phyloP scores from a whole-genome alignment of 2,329 filamentous ascomycete species.

The Gaeumannomyces sp. region DNA sequence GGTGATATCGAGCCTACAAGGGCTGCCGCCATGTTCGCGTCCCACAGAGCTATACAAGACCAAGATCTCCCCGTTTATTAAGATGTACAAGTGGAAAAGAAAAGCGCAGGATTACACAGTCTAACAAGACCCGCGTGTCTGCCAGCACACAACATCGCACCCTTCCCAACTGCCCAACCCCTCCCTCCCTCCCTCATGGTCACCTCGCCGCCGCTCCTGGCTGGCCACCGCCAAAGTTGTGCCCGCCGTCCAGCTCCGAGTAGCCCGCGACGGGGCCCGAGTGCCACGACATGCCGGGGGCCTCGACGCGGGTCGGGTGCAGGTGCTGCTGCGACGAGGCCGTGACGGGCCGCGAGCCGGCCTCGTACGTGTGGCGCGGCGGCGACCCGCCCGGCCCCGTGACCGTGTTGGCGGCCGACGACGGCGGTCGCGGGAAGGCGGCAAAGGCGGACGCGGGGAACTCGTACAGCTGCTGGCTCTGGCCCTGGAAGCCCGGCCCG shows the following conservation, averaged over 20 bases:
- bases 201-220: background rate
- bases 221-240: background rate
- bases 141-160: too few relatives aligned
- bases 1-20: too few relatives aligned
- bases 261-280: constrained; percentile 2
- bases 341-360: constrained; percentile 13
- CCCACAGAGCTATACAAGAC: too few relatives aligned
- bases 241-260: constrained; percentile 7
- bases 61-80: too few relatives aligned
- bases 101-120: too few relatives aligned
- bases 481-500: constrained; percentile 2
- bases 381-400: constrained; percentile 5
- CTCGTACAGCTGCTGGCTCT: background rate
- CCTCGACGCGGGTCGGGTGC: background rate
- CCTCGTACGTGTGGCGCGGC: constrained; percentile 14
- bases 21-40: too few relatives aligned
- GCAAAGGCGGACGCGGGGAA: background rate
- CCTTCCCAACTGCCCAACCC: background rate
- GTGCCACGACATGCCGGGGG: constrained; percentile 5
- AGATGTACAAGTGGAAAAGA: too few relatives aligned
- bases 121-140: too few relatives aligned
- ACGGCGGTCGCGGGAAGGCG: background rate
- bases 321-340: constrained; percentile 11
- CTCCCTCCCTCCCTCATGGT: too few relatives aligned
- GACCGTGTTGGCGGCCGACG: background rate